Evolutionary conservation across 1,284 basidiomycete species (phyloP).

Genomic region (Ustilago trichophora): DNA sequence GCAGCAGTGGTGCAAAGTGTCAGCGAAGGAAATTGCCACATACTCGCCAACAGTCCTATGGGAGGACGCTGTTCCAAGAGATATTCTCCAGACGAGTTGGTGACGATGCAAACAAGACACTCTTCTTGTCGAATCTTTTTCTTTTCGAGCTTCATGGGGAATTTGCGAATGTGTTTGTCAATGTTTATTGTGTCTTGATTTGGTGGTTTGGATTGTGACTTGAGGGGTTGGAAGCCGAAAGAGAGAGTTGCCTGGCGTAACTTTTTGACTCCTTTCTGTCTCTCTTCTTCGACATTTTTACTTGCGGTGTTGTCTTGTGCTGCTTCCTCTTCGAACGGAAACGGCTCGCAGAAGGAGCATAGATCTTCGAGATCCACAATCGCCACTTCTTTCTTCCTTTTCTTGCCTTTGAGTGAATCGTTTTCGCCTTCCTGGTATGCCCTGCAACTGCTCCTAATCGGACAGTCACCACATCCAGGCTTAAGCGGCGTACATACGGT

Average conservation of each 20-base stretch:
- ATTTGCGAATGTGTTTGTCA: slow-evolving; percentile 72
- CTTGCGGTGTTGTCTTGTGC: slow-evolving; percentile 8
- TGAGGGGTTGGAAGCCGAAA: slow-evolving; percentile 17
- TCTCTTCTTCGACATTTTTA: background rate
- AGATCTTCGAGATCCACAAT: slow-evolving; percentile 58
- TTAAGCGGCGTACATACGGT: slow-evolving; percentile 44
- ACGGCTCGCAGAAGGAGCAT: slow-evolving; percentile 55
- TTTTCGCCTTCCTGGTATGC: slow-evolving; percentile 26
- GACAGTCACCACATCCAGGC: slow-evolving; percentile 54
- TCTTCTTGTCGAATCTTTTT: slow-evolving; percentile 86
- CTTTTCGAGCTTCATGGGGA: slow-evolving; percentile 85
- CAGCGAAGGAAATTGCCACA: slow-evolving; percentile 64
- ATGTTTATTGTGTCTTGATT: no score
- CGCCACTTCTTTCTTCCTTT: background rate
- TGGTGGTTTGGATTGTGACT: slow-evolving; percentile 4
- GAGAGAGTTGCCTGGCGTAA: slow-evolving; percentile 35
- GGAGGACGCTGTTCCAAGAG: slow-evolving; percentile 43
- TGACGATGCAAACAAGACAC: slow-evolving; percentile 81
- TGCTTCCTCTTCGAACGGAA: slow-evolving; percentile 40
- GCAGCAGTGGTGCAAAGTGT: slow-evolving; percentile 31
- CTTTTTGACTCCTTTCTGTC: slow-evolving; percentile 14
- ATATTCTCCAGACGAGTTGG: slow-evolving; percentile 2
- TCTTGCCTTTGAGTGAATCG: slow-evolving; percentile 1
- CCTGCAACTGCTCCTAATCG: slow-evolving; percentile 48
- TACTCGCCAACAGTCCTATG: slow-evolving; percentile 46